These are phyloP conservation scores for Neofusicoccum laricinum DNA, from an alignment of 2,329 filamentous ascomycete species.

Conservation along the genomic window DNA sequence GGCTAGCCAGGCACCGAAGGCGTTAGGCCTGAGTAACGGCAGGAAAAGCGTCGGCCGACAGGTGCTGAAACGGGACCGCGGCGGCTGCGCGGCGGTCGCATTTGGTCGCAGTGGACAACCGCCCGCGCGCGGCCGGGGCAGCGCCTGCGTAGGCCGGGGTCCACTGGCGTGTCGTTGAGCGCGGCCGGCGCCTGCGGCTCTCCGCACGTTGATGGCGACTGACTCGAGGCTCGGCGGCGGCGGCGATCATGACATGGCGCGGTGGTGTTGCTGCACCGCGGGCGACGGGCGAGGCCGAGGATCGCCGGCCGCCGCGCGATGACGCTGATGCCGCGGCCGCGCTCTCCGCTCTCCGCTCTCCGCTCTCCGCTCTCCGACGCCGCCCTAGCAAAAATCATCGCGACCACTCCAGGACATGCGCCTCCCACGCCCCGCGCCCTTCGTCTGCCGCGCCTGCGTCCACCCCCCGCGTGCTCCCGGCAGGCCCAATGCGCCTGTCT, in stretches of 20 bases:
- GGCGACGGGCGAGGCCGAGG: background rate
- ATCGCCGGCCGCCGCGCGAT: background rate
- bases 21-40: background rate
- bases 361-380: too few species aligned
- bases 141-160: background rate
- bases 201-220: background rate
- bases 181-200: background rate
- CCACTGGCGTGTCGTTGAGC: background rate
- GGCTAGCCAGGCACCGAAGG: background rate
- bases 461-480: background rate
- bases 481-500: conserved; percentile 5
- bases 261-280: conserved; percentile 8
- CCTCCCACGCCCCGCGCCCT: background rate
- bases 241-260: conserved; percentile 4
- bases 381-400: too few species aligned
- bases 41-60: background rate
- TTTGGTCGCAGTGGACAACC: background rate
- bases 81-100: background rate
- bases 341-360: too few species aligned
- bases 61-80: background rate
- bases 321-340: background rate
- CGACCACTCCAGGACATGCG: conserved; percentile 4
- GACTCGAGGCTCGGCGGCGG: background rate
- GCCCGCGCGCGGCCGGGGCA: background rate
- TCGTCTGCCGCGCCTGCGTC: conserved; percentile 10